Evolutionary conservation across 2,329 filamentous ascomycete species (phyloP).

Genomic region (Ophiostoma perfectum): DNA sequence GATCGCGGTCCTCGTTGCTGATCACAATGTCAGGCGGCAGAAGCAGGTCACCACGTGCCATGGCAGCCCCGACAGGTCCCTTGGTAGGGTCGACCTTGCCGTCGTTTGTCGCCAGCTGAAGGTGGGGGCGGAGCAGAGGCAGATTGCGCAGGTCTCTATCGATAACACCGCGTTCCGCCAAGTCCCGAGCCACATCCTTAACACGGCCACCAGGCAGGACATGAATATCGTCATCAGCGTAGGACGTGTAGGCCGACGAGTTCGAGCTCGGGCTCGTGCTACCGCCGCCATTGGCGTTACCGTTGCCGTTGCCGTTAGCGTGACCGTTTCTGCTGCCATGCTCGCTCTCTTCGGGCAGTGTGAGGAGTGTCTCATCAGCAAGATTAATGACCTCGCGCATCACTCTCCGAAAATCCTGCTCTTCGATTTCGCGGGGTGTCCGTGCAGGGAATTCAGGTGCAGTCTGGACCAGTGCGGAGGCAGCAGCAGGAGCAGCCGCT

Average conservation of each 20-base stretch:
- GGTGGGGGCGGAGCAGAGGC: slow-evolving; percentile 17
- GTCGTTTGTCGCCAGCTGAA: slow-evolving; percentile 2
- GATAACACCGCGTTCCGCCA: slow-evolving; percentile 24
- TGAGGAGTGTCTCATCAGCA: slow-evolving; percentile 18
- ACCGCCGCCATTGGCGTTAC: neutral
- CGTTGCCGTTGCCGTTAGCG: neutral
- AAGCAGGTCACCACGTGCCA: slow-evolving; percentile 22
- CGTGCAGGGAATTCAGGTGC: neutral
- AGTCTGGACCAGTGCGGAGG: neutral
- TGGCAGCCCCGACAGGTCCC: slow-evolving; percentile 7
- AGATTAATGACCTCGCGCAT: slow-evolving; percentile 19
- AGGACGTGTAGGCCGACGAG: neutral
- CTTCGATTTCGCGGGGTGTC: slow-evolving; percentile 19
- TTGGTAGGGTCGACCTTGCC: slow-evolving; percentile 13
- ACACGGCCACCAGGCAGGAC: slow-evolving; percentile 15
- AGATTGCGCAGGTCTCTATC: slow-evolving; percentile 11
- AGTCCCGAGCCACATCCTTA: slow-evolving; percentile 26
- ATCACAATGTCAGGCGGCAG: slow-evolving; percentile 44
- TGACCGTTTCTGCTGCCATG: neutral
- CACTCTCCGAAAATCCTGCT: slow-evolving; percentile 16
- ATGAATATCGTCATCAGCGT: neutral
- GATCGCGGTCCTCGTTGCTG: slow-evolving; percentile 49
- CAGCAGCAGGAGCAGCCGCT: neutral
- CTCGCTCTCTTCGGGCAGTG: neutral
- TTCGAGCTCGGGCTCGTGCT: neutral